Conservation (phyloP, 2,329 filamentous ascomycete species). For the Fusarium brachygibbosum region DNA sequence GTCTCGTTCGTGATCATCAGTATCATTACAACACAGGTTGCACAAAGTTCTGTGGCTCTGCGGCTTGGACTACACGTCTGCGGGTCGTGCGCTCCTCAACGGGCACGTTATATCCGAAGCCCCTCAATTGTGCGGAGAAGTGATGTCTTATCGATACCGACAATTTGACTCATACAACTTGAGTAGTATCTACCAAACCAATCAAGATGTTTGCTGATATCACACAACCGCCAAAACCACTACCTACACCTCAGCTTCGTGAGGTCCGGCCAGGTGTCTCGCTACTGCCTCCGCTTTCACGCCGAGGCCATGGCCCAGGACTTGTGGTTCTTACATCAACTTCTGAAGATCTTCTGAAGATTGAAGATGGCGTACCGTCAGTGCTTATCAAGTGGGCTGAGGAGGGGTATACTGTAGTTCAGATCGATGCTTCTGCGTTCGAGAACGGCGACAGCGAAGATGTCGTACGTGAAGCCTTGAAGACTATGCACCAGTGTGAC, state of each 20-base stretch:
- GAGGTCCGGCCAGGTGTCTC: conserved; percentile 40
- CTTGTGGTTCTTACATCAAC: conserved; percentile 51
- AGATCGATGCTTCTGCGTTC: conserved; percentile 10
- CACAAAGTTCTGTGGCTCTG: neutral
- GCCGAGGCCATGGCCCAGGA: conserved; percentile 55
- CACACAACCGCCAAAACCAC: conserved; percentile 40
- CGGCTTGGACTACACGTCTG: too few relatives aligned
- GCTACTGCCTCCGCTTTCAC: conserved; percentile 53
- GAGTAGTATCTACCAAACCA: neutral
- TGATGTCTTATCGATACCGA: neutral
- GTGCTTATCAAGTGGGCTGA: conserved; percentile 78
- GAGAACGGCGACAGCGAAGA: conserved; percentile 20
- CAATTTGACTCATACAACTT: neutral
- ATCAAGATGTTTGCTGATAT: conserved; percentile 46
- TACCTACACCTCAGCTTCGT: conserved; percentile 40
- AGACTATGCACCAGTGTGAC: conserved; percentile 41
- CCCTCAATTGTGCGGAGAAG: conserved; percentile 16
- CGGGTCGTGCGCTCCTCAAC: neutral
- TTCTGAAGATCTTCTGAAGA: conserved; percentile 38
- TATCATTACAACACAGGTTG: too few relatives aligned
- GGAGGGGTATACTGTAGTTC: conserved; percentile 73
- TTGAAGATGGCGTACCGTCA: conserved; percentile 60
- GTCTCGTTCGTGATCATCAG: neutral
- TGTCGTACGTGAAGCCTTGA: conserved; percentile 41
- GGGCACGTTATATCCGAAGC: conserved; percentile 9